Base-by-base conservation (phyloP, 176 grass and related monocot genomes). In the Pharus latifolius region DNA sequence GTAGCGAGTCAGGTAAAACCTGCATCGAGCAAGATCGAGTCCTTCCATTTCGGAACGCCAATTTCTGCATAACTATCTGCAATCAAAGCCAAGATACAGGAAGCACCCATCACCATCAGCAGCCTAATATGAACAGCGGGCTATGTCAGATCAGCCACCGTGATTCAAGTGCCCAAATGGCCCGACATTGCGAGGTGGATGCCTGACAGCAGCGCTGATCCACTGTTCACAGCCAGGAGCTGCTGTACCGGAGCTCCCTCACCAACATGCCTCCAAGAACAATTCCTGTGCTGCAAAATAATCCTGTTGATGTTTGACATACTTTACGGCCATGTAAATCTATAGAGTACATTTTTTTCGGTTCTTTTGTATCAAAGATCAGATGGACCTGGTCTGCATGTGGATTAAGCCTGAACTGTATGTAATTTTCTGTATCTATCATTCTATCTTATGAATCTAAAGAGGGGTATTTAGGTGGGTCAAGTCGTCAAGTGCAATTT, bases 11-110 rank as follows among this genome's bases (percentile, higher is more conserved):
- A 9, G 35, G 35, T 38, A 4, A 38, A 38, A 9, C 35, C 35
- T 38, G 4, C 35, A 38, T 38, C 9, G 35, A 38, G 41, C 16
- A 76, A 84, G 49, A 73, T 80, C 3, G 41, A 73, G 34, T 63
- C 71, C 22, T 65, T 77, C 64, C 11, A 57, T 44, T 17, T 77
- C 10, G 66, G 8, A 29, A 35, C 17, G 27, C 26, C 45, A 63
- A 14, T 63, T 75, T 66, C 18, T 10, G 42, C 75, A 24, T 74
- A 10, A 49, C 50, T 2, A 25, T 11, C 47, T n/a, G 55, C 10
- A 34, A 79, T 46, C 6, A 11, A 42, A 63, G 49, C 42, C 64
- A 9, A 38, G 35, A 38, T 9, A 38, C 35, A 38, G 35, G 35
- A 38, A 38, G 6, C 8, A 9, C 35, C 35, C 4, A 38, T 38